Evolutionary conservation across 768 basidiomycete genomes (phyloP), one percentile per base, ranked within the genome.

Genomic region (Auriculariales sp.): DNA sequence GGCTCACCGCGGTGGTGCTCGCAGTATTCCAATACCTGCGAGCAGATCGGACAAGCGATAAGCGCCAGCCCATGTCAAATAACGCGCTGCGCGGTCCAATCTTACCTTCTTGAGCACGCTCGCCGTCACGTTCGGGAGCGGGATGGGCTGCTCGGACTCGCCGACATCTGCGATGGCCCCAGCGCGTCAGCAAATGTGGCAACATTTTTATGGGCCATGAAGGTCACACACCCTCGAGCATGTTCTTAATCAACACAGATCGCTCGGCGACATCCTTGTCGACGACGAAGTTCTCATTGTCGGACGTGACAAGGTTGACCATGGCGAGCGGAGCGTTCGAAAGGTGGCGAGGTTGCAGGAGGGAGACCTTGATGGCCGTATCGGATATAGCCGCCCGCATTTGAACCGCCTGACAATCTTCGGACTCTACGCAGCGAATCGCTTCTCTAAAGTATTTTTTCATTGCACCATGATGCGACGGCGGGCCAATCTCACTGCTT

Each of bases 1-100:
- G 93, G 91, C 67, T 99, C 95, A 56, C 85, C 84, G 58, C 89
- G 85, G 69, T 99, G 95, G 68, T 98, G 93, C 61, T 97, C 93
- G 77, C 95, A 98, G 75, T 95, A 99, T 64, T 99, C 94, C 28
- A 99, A 74, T 53, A 98, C 93, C 90, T 99, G 55, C 6, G 47
- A 46, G 49, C 22, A 49, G 24, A 17, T 22, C n/a, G 19, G 28
- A 49, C 15, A 36, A 2, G 47, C n/a, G 29, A 42, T 29, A 42
- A 42, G 28, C 28, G 5, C 17, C 47, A 7, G 49, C 34, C 31
- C 32, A 15, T 14, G 39, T 34, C 34, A 32, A 52, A 48, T 46
- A 34, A 51, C 19, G 33, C 30, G 46, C 48, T 30, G 19, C 22
- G 14, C 24, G 32, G 32, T 6, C n/a, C 6, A 49, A n/a, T 27